phyloP scores from a whole-genome alignment of 306 rosid genomes.

The Ziziphus jujuba region DNA sequence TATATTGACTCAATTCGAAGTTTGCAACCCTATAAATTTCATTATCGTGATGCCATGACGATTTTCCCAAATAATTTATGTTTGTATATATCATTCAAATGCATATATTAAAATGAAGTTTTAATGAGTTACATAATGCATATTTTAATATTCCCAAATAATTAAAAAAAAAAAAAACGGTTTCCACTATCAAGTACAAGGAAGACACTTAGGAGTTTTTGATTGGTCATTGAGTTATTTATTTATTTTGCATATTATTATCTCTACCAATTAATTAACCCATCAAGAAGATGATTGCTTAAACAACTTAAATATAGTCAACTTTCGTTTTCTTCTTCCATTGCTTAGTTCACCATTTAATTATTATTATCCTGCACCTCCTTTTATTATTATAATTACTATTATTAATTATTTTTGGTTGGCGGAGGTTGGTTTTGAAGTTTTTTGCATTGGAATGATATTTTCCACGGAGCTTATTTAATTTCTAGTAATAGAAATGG shows the following conservation, averaged over 20 bases:
- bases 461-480: background rate
- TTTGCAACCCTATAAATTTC: no score
- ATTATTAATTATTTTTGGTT: background rate
- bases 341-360: no score
- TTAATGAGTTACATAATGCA: background rate
- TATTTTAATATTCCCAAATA: no score
- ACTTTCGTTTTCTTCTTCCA: conserved; percentile 13
- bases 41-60: background rate
- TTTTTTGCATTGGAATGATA: background rate
- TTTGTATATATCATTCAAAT: background rate
- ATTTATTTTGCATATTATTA: background rate
- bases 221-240: conserved; percentile 13
- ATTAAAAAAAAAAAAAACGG: background rate
- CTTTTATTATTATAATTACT: background rate
- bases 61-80: background rate
- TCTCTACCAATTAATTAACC: background rate
- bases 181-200: background rate
- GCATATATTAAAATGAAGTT: background rate
- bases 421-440: background rate
- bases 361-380: no score
- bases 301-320: background rate
- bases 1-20: no score
- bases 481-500: background rate
- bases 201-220: conserved; percentile 19
- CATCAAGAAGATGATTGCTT: conserved; percentile 2